Base-by-base conservation (phyloP, 2,329 filamentous ascomycete genomes). In the Myriosclerotinia scirpicola region DNA sequence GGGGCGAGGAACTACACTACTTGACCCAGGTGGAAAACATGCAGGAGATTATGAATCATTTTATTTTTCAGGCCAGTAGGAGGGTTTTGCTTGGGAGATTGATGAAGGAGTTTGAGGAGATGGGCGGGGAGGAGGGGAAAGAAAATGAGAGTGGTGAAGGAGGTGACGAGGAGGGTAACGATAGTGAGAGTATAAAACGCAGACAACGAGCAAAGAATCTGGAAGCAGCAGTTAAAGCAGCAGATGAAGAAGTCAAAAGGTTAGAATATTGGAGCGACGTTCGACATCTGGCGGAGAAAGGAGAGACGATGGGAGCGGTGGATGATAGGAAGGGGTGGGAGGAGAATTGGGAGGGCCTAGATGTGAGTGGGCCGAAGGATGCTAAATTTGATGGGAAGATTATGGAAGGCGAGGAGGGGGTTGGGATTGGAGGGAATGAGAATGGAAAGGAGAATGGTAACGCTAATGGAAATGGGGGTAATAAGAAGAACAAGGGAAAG, bases 211-310 rank as follows among this genome's bases (percentile, higher is more conserved):
- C 87, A 62, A 82, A 88, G 54, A 88, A 91, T 70, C 82, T 98
- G n/a, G 83, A 87, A 44, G 87, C 85, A 36, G 92, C 93, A 1
- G 83, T 92, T 15, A 83, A 88, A 69, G 89, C 91, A 58, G 92
- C 92, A 2, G 90, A 94, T 70, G 87, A 89, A 72, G 91, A 97
- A 74, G 89, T 96, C 60, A 88, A 88, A 67, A 88, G 85, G 68
- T 81, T 97, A 8, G 92, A 96, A 61, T 96, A 93, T 76, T 97
- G 94, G 89, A 93, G 90, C 75, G 91, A 96, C 75, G 86, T 92
- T 69, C 91, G 88, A 77, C 84, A 84, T 20, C 87, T 92, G 79
- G 85, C 88, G 0, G 81, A 79, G 69, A 75, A 77, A 42, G 81
- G 82, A 15, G 75, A 80, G 38, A 75, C 74, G 1, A 72, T 72